phyloP scores from a whole-genome alignment of 345 rosid genomes.

The Syzygium jambos region DNA sequence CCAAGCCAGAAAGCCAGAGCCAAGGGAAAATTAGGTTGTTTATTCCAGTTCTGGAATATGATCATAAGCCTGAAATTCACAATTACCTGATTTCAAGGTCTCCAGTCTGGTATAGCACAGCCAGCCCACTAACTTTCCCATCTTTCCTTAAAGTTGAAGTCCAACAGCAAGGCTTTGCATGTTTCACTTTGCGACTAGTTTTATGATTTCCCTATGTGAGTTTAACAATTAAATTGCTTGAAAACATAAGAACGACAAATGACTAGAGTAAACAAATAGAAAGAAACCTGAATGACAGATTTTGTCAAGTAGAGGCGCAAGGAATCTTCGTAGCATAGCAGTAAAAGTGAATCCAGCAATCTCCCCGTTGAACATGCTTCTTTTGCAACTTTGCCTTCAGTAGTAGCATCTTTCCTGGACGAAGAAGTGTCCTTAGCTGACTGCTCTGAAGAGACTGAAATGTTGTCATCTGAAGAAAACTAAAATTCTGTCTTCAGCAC shows the following conservation, averaged over 20 bases:
- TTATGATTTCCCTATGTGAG: slow-evolving; percentile 40
- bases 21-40: background rate
- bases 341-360: slow-evolving; percentile 18
- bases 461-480: background rate
- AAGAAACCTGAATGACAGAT: slow-evolving; percentile 54
- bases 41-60: background rate
- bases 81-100: slow-evolving; percentile 64
- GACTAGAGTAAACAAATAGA: slow-evolving; percentile 1
- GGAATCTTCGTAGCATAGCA: slow-evolving; percentile 60
- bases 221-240: slow-evolving; percentile 12
- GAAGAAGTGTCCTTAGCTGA: background rate
- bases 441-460: background rate
- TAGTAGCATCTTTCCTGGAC: slow-evolving; percentile 29
- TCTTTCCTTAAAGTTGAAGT: slow-evolving; percentile 46
- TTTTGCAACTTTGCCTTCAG: slow-evolving; percentile 27
- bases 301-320: slow-evolving; percentile 42
- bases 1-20: background rate
- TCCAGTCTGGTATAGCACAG: slow-evolving; percentile 61
- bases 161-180: slow-evolving; percentile 69
- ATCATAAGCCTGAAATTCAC: background rate
- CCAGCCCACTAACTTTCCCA: slow-evolving; percentile 37
- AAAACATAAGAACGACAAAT: background rate
- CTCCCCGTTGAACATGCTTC: slow-evolving; percentile 21
- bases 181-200: slow-evolving; percentile 36
- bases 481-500: background rate